Evolutionary conservation across 306 rosid species (phyloP), one percentile per base, ranked within the genome.

Genomic region (Oxytropis ochrocephala): DNA sequence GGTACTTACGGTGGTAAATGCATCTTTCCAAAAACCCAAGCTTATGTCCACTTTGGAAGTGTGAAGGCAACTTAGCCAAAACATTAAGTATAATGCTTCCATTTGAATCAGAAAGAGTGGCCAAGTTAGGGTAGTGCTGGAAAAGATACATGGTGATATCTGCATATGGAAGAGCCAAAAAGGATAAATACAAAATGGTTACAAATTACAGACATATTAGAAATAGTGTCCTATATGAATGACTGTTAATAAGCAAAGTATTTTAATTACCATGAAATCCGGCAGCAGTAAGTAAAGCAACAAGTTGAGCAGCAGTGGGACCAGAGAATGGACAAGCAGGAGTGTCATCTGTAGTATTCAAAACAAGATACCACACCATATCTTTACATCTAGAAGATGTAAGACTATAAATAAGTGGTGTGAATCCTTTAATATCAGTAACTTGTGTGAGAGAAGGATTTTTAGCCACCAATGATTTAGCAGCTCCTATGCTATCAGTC

Each of bases 291-390:
- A 83, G 84, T 75, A 79, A 79, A 29, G 80, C 49, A 4, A 79
- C 80, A 43, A 79, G 80, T 17, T 59, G 61, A 67, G 14, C 3
- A 55, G 82, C 46, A 13, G 78, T 49, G 5, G 75, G 42, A 61
- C 77, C 82, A 8, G 89, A 62, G 75, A 87, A 87, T 16, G 89
- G 84, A 44, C 49, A 32, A 6, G 62, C 65, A 53, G 81, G 85
- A 17, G 56, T 50, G 35, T 82, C 87, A 72, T 77, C 80, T 1
- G 87, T 75, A 49, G 87, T 84, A 36, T 44, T 68, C 73, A 60
- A 79, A 67, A 80, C 71, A 41, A 86, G 80, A 77, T 71, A 86
- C 91, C 85, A 82, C n/a, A 80, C 80, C 80, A 84, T 77, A 7
- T 86, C 82, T 64, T 74, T 74, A 74, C 69, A 57, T 2, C 47